phyloP scores from a whole-genome alignment of 2,329 filamentous ascomycete genomes.

The Pseudogymnoascus sp. region DNA sequence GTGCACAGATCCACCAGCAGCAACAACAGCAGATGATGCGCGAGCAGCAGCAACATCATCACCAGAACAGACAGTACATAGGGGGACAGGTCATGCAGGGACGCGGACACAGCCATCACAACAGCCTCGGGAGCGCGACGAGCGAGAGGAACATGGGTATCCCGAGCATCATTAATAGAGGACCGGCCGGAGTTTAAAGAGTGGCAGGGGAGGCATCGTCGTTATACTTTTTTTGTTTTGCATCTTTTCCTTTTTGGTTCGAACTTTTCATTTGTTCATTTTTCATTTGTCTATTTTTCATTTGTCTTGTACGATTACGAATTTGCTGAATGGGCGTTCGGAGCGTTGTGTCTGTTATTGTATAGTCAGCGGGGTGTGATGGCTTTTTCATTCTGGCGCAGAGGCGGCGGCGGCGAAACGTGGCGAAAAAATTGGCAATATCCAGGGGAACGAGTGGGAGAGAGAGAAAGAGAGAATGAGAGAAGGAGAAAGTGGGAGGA shows the following conservation, averaged over 20 bases:
- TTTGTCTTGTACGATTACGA: not conserved
- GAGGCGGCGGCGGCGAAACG: not conserved
- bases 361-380: not conserved
- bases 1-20: constrained; percentile 18
- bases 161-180: constrained; percentile 6
- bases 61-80: not conserved
- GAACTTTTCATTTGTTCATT: not conserved
- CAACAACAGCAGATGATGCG: constrained; percentile 17
- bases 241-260: not conserved
- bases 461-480: not conserved
- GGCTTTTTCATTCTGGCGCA: not conserved
- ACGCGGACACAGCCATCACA: constrained; percentile 21
- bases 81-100: constrained; percentile 23
- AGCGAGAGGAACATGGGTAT: constrained; percentile 6
- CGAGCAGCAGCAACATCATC: not conserved
- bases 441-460: not conserved
- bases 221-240: not conserved
- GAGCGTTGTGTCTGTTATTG: not conserved
- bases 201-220: not conserved
- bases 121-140: not conserved
- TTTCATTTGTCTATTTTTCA: constrained; percentile 3
- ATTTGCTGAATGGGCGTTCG: not conserved
- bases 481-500: not conserved
- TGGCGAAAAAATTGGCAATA: constrained; percentile 1
- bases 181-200: constrained; percentile 7